A percentile compares a stretch with the other conserved stretches of the same genome.
Conservation (phyloP, 495 filamentous ascomycete genomes). For the Penicillium egyptiacum region DNA sequence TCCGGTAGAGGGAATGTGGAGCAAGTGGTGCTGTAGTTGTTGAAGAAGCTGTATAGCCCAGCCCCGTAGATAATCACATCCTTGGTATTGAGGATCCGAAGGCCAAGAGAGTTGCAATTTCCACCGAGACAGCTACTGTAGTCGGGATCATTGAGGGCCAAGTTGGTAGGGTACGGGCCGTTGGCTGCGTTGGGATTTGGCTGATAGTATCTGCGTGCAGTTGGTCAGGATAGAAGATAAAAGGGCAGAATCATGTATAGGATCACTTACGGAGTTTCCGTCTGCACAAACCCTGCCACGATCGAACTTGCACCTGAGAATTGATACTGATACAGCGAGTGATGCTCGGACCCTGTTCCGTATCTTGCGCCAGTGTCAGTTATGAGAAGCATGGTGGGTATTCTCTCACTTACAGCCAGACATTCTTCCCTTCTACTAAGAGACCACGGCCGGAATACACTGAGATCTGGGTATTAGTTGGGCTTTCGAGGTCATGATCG, state of each 20-base stretch:
- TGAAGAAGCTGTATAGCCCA: constrained; percentile 77
- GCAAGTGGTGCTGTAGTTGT: constrained; percentile 52
- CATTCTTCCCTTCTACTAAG: constrained; percentile 54
- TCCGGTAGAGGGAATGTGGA: constrained; percentile 47
- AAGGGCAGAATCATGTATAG: neutral
- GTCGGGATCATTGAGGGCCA: constrained; percentile 57
- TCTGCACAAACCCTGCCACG: constrained; percentile 76
- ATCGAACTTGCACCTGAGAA: constrained; percentile 66
- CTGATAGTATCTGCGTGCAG: constrained; percentile 53
- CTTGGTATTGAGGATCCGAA: constrained; percentile 60
- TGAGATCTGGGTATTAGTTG: constrained; percentile 58
- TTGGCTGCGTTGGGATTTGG: constrained; percentile 60
- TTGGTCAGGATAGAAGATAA: neutral
- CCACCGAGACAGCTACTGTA: constrained; percentile 50
- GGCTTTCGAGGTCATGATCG: constrained; percentile 71
- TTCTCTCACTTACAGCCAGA: constrained; percentile 54
- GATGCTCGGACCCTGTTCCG: constrained; percentile 76
- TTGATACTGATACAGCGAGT: constrained; percentile 80
- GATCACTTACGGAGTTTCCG: constrained; percentile 64
- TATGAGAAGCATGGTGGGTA: neutral
- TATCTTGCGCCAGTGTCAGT: constrained; percentile 35
- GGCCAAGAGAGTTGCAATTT: constrained; percentile 64
- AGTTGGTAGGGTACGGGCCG: constrained; percentile 51
- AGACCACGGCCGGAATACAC: constrained; percentile 70
- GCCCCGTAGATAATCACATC: constrained; percentile 66